phyloP scores from a whole-genome alignment of 306 rosid genomes.

The Ceratonia siliqua region DNA sequence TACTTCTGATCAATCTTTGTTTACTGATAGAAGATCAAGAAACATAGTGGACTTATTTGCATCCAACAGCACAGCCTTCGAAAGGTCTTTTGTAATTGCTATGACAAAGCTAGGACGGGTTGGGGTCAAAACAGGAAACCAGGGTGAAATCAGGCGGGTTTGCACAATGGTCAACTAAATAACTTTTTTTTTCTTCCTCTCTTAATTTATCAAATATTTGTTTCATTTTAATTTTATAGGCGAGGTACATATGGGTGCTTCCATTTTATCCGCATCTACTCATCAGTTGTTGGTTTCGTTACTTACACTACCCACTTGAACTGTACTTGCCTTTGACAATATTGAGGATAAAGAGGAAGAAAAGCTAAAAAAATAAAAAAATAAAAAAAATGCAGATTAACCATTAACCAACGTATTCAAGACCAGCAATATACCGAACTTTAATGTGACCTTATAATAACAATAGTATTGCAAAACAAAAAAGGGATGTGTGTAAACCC shows the following conservation, averaged over 20 bases:
- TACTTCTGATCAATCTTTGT: slow-evolving; percentile 75
- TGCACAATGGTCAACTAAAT: slow-evolving; percentile 57
- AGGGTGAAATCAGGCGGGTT: slow-evolving; percentile 67
- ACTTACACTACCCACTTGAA: neutral
- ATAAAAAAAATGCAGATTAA: too few species aligned
- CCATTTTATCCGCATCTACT: neutral
- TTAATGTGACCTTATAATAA: neutral
- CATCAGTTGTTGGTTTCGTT: neutral
- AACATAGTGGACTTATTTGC: slow-evolving; percentile 68
- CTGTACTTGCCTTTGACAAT: neutral
- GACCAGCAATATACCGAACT: neutral
- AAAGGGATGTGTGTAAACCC: neutral
- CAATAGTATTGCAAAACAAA: neutral
- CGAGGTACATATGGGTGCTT: neutral
- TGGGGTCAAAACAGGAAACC: slow-evolving; percentile 57
- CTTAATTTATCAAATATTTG: neutral
- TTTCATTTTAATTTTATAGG: neutral
- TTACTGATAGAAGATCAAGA: slow-evolving; percentile 58
- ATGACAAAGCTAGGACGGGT: slow-evolving; percentile 72
- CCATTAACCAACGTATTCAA: too few species aligned
- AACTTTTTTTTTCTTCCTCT: neutral
- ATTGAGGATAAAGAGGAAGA: neutral
- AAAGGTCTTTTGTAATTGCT: slow-evolving; percentile 63
- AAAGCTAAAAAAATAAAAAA: neutral
- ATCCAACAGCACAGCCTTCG: slow-evolving; percentile 60